Percentiles rank a stretch among this genome's conserved stretches.
Conservation (phyloP, 352 stramenopile species). For the Thraustochytrium striatum region DNA sequence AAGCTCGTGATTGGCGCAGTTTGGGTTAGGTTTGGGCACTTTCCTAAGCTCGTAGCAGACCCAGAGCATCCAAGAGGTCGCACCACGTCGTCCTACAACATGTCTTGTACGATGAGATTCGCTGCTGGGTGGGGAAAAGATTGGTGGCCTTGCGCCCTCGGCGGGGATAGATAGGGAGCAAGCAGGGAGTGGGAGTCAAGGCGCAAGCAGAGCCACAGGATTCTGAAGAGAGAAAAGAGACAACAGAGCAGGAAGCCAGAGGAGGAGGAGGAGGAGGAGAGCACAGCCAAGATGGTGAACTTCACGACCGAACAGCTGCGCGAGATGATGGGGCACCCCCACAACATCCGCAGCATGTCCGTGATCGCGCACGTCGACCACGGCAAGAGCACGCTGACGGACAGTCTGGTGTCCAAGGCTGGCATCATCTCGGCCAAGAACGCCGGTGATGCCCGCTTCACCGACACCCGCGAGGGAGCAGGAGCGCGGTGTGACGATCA, state of each 20-base stretch:
- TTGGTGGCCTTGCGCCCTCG: too few species aligned
- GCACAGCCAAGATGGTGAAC: conserved; percentile 78
- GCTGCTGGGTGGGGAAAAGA: too few species aligned
- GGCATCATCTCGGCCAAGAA: conserved; percentile 98
- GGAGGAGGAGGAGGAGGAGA: not conserved
- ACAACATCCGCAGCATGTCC: conserved; percentile 99
- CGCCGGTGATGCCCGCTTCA: conserved; percentile 96
- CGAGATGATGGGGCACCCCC: conserved; percentile 97
- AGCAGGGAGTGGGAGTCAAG: not conserved
- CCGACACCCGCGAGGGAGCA: conserved; percentile 98
- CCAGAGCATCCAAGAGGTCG: not conserved
- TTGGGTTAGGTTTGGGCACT: not conserved
- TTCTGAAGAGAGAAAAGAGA: not conserved
- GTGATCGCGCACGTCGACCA: conserved; percentile 99
- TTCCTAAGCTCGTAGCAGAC: not conserved
- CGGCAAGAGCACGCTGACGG: conserved; percentile 98
- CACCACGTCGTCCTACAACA: not conserved
- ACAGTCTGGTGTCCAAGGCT: conserved; percentile 97
- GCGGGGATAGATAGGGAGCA: not conserved
- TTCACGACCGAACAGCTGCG: conserved; percentile 99
- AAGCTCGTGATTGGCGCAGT: not conserved
- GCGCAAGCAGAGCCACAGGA: not conserved
- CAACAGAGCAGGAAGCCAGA: not conserved
- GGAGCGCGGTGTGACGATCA: conserved; percentile 99
- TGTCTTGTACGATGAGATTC: not conserved